A percentile compares a stretch with the other conserved stretches of the same genome.
Evolutionary conservation across 2,329 filamentous ascomycete genomes (phyloP).

Genomic region (Fusarium sp.): DNA sequence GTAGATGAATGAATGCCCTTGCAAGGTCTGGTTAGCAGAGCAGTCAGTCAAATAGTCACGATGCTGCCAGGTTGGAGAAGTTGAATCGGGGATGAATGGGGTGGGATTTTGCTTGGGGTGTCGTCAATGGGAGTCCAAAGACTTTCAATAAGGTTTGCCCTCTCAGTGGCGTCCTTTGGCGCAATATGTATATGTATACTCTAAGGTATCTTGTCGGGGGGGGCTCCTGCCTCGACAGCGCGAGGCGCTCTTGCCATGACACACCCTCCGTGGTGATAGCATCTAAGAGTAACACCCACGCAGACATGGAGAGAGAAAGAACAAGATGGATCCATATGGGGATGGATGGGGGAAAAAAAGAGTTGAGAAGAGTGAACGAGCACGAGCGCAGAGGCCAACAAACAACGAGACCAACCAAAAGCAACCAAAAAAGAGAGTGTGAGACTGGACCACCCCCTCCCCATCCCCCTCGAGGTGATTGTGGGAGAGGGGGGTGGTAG

Average conservation of each 20-base stretch:
- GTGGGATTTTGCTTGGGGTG: conserved; percentile 26
- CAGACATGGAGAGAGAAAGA: not conserved
- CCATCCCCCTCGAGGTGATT: not conserved
- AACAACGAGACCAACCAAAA: conserved; percentile 8
- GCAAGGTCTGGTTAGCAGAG: conserved; percentile 19
- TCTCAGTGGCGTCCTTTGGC: conserved; percentile 40
- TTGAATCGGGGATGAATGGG: conserved; percentile 34
- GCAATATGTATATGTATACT: conserved; percentile 42
- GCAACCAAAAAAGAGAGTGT: conserved; percentile 20
- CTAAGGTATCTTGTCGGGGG: conserved; percentile 11
- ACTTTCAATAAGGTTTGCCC: conserved; percentile 45
- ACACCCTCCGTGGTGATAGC: not conserved
- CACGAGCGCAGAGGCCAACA: conserved; percentile 28
- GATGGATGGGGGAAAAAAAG: not conserved
- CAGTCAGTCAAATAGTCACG: conserved; percentile 34
- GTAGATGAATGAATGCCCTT: conserved; percentile 34
- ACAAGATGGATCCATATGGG: conserved; percentile 13
- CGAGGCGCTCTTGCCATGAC: conserved; percentile 11
- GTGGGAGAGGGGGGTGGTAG: not conserved
- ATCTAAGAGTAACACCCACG: not conserved
- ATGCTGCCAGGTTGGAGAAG: conserved; percentile 33
- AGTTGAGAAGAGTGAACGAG: conserved; percentile 19
- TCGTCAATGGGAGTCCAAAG: conserved; percentile 40
- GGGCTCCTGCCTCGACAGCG: conserved; percentile 30
- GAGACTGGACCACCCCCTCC: conserved; percentile 11